Evolutionary conservation across 495 filamentous ascomycete genomes (phyloP).

Genomic region (Xylaria intraflava): DNA sequence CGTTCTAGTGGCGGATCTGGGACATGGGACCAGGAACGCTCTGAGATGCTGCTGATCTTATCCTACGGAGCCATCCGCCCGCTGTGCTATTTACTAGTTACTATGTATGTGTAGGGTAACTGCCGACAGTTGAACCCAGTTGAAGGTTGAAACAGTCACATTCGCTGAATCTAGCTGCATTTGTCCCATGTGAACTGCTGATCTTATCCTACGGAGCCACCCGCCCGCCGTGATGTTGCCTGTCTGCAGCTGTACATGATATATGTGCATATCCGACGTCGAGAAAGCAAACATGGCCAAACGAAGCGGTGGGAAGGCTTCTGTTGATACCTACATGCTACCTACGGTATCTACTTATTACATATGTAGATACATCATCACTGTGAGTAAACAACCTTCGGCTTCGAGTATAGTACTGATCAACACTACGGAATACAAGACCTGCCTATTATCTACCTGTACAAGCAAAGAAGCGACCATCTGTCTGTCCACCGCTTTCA

Average conservation of each 20-base stretch:
- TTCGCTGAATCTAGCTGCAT: too few species aligned
- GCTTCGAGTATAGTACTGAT: too few species aligned
- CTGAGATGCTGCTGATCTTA: not conserved
- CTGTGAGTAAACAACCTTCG: too few species aligned
- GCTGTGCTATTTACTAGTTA: not conserved
- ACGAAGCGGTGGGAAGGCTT: not conserved
- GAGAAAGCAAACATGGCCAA: not conserved
- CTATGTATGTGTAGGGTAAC: too few species aligned
- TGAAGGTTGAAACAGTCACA: not conserved
- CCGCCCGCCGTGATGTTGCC: not conserved
- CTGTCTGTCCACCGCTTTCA: not conserved
- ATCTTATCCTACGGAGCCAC: conserved; percentile 3
- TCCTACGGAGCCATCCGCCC: not conserved
- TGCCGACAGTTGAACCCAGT: too few species aligned
- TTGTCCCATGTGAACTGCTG: not conserved
- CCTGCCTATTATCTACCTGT: too few species aligned
- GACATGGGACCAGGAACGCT: too few species aligned
- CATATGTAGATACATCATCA: too few species aligned
- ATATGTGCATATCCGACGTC: not conserved
- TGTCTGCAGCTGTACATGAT: not conserved
- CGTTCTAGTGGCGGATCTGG: too few species aligned
- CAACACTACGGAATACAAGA: too few species aligned
- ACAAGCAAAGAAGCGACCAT: too few species aligned
- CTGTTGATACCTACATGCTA: not conserved
- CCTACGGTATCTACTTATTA: too few species aligned